These are phyloP conservation scores for Deuterostichococcus epilithicus DNA, from an alignment of 139 green algal genomes.

Conservation along the genomic window DNA sequence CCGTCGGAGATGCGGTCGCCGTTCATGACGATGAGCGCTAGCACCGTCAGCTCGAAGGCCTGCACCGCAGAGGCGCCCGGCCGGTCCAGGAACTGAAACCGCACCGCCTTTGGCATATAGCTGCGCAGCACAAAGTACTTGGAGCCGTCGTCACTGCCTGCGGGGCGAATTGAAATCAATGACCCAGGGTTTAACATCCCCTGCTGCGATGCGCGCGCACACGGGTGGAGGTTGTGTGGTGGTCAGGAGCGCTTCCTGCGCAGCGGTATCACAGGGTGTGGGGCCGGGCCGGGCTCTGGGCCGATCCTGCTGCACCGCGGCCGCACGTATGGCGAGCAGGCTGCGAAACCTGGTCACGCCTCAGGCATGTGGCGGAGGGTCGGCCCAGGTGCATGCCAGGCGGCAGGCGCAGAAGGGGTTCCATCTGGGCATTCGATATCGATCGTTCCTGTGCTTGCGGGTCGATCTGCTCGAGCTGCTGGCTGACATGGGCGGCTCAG, in stretches of 20 bases:
- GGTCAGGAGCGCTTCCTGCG: background rate
- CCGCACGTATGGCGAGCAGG: too few species aligned
- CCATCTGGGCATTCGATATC: background rate
- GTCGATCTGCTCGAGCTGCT: background rate
- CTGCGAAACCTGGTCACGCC: too few species aligned
- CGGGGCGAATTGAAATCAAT: background rate
- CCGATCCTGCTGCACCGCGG: too few species aligned
- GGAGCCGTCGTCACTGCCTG: background rate
- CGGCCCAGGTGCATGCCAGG: too few species aligned
- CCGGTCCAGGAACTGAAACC: background rate
- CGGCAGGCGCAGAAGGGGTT: background rate
- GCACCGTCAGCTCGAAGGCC: background rate
- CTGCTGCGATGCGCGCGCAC: background rate
- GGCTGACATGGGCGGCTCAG: background rate
- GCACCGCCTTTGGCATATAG: conserved; percentile 5
- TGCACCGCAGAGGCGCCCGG: background rate
- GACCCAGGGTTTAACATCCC: background rate
- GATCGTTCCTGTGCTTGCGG: background rate
- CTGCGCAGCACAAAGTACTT: conserved; percentile 27
- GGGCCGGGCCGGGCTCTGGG: too few species aligned
- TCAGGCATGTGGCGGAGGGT: too few species aligned
- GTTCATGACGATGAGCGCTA: background rate
- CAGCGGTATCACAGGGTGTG: too few species aligned
- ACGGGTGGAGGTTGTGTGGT: background rate
- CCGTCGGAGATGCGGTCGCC: conserved; percentile 4